Evolutionary conservation across 1,284 basidiomycete species (phyloP).

Genomic region (Microbotryum lychnidis-dioicae): DNA sequence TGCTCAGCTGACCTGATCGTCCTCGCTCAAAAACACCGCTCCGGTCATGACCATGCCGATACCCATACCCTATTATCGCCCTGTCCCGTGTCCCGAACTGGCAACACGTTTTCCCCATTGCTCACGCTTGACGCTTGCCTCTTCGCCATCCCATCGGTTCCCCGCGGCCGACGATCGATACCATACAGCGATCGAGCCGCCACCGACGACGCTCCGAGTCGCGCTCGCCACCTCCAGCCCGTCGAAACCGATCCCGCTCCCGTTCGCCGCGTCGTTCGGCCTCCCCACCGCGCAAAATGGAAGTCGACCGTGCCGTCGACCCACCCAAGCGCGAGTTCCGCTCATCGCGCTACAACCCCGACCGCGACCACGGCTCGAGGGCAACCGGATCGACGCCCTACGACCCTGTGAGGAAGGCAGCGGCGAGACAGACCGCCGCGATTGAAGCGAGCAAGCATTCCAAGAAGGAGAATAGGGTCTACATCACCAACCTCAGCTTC

Average conservation of each 20-base stretch:
- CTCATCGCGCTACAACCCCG: slow-evolving; percentile 1
- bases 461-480: slow-evolving; percentile 95
- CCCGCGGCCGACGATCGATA: too few species aligned
- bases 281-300: slow-evolving; percentile 10
- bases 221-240: slow-evolving; percentile 14
- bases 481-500: slow-evolving; percentile 96
- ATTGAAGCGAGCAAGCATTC: slow-evolving; percentile 62
- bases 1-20: too few species aligned
- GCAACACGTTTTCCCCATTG: not conserved
- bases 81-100: not conserved
- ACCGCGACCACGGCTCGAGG: slow-evolving; percentile 6
- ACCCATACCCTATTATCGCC: not conserved
- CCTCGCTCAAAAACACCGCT: not conserved
- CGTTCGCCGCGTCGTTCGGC: slow-evolving; percentile 16
- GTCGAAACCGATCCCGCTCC: slow-evolving; percentile 17
- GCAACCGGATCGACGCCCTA: slow-evolving; percentile 5
- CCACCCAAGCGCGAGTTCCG: too few species aligned
- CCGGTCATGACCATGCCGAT: not conserved
- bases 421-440: slow-evolving; percentile 32
- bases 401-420: slow-evolving; percentile 26
- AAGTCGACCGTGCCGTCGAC: not conserved
- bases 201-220: slow-evolving; percentile 9
- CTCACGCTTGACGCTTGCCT: too few species aligned
- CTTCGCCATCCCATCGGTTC: too few species aligned
- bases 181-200: not conserved